Percentiles rank a stretch among this genome's conserved stretches.
Conservation (phyloP, 805 yeast genomes). For the Candida berthetii region DNA sequence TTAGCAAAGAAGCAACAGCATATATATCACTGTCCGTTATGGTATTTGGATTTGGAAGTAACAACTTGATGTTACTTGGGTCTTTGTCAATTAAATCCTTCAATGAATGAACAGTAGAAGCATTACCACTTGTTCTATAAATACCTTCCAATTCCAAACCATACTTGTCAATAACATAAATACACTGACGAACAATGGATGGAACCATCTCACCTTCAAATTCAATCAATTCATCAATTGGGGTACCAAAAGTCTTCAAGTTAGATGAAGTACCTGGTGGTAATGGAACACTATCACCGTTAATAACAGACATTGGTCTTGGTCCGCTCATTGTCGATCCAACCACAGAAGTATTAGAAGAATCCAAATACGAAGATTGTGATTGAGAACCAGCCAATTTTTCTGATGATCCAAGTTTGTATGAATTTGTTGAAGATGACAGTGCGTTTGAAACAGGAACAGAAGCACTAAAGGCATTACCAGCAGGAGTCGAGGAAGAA, state of each 20-base stretch:
- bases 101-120: slow-evolving; percentile 64
- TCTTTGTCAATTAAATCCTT: slow-evolving; percentile 68
- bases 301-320: slow-evolving; percentile 23
- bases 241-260: slow-evolving; percentile 69
- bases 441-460: slow-evolving; percentile 6
- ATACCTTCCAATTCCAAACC: slow-evolving; percentile 88
- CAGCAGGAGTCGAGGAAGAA: not conserved
- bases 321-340: slow-evolving; percentile 16
- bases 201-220: slow-evolving; percentile 93
- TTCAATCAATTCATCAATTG: slow-evolving; percentile 70
- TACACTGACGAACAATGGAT: slow-evolving; percentile 80
- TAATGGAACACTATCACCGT: slow-evolving; percentile 19
- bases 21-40: slow-evolving; percentile 77
- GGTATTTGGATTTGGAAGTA: slow-evolving; percentile 47
- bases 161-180: slow-evolving; percentile 75
- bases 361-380: slow-evolving; percentile 5
- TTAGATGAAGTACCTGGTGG: slow-evolving; percentile 21
- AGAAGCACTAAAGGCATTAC: not conserved
- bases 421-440: slow-evolving; percentile 4
- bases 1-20: slow-evolving; percentile 81
- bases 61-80: slow-evolving; percentile 55
- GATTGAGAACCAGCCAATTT: not conserved
- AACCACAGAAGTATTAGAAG: slow-evolving; percentile 1
- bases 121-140: slow-evolving; percentile 80
- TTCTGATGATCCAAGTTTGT: slow-evolving; percentile 4